Evolutionary conservation across 2,329 filamentous ascomycete genomes (phyloP), one percentile per base, ranked within the genome.

Genomic region (Leptographium lundbergii): DNA sequence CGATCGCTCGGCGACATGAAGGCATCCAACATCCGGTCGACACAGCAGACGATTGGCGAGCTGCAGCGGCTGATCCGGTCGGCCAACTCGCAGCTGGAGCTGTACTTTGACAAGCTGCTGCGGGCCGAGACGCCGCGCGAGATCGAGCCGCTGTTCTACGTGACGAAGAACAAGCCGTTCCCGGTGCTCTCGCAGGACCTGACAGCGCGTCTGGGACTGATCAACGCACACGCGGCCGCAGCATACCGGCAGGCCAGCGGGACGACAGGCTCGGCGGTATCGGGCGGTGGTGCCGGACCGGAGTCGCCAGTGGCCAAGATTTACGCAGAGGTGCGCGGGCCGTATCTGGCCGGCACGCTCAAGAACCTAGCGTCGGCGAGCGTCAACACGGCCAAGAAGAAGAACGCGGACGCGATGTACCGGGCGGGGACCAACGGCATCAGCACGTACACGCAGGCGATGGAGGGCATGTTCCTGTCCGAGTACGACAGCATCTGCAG

Each of bases 401-500:
- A 89, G 73, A 85, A 85, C 58, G 80, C 86, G 1, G 89, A 92
- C 69, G 88, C 89, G 3, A 82, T 95, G 11, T 99, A 99, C 71
- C 85, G 86, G 61, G 81, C 88, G 61, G 92, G 91, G 17, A 94
- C 89, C 25, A 97, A 94, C 70, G 92, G 91, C 5, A 95, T 99
- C 61, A 86, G 87, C 3, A 90, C 87, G 42, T 99, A 99, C 69
- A 88, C 90, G 0, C 85, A 87, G 67, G 89, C 87, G 0, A 84
- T 99, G 73, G 90, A 96, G 69, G 88, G 87, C 7, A 85, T 96
- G 62, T 92, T 95, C 64, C 73, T 88, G 29, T 85, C 91, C 13
- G 94, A 99, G 71, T 91, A 95, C 71, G 89, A 95, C 60, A 96
- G 91, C 67, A 88, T 97, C 54, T 89, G 87, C 68, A 86, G 84